These are phyloP conservation scores for Echites panduratus DNA, from an alignment of 257 asterid genomes.

Conservation along the genomic window DNA sequence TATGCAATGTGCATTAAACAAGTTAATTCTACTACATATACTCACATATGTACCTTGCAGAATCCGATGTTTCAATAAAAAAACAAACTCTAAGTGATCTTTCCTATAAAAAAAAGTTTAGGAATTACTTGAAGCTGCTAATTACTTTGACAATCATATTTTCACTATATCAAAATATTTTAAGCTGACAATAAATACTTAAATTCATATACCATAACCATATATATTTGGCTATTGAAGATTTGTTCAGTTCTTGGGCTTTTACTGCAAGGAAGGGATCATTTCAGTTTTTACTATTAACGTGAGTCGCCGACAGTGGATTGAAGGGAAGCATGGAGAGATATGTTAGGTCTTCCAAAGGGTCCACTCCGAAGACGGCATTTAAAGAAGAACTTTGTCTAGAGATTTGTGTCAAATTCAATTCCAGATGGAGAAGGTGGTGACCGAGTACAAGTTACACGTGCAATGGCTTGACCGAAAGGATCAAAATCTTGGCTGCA, in stretches of 20 bases:
- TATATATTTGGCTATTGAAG: too few species aligned
- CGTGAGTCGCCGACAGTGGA: constrained; percentile 68
- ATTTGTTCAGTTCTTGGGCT: background rate
- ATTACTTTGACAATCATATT: too few species aligned
- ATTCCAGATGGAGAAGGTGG: constrained; percentile 1
- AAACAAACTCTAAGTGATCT: background rate
- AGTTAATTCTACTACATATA: background rate
- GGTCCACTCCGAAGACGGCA: constrained; percentile 36
- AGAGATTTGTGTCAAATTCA: constrained; percentile 48
- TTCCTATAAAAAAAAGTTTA: too few species aligned
- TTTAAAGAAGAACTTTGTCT: constrained; percentile 28
- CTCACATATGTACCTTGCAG: too few species aligned
- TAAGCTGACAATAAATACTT: too few species aligned
- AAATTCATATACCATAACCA: too few species aligned
- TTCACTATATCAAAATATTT: too few species aligned
- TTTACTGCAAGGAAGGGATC: background rate
- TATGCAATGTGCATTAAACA: constrained; percentile 4
- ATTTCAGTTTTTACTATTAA: too few species aligned
- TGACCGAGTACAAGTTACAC: constrained; percentile 46
- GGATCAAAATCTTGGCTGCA: constrained; percentile 12
- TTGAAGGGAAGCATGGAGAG: constrained; percentile 20
- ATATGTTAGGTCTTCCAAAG: constrained; percentile 33
- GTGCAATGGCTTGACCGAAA: constrained; percentile 45
- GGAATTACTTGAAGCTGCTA: too few species aligned
- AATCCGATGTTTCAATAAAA: background rate